phyloP scores from a whole-genome alignment of 2,329 filamentous ascomycete species.

The Colletotrichum cuscutae region DNA sequence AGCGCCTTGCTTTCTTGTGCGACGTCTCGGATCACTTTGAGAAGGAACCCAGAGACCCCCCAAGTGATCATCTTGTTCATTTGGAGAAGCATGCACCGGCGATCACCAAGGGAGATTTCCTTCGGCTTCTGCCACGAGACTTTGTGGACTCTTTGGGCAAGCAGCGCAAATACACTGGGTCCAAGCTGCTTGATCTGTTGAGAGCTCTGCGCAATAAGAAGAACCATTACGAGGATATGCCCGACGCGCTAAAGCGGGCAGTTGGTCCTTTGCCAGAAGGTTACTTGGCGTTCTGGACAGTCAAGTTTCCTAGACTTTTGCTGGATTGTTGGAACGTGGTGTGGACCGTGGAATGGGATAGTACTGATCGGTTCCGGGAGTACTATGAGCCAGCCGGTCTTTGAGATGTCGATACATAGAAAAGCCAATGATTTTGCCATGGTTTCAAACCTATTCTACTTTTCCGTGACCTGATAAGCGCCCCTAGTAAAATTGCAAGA shows the following conservation, averaged over 20 bases:
- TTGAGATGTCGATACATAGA: slow-evolving; percentile 8
- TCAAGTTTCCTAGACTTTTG: slow-evolving; percentile 80
- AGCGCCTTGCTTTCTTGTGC: slow-evolving; percentile 91
- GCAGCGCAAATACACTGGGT: slow-evolving; percentile 93
- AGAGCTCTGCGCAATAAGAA: slow-evolving; percentile 94
- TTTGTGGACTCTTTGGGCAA: slow-evolving; percentile 93
- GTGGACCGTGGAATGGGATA: slow-evolving; percentile 71
- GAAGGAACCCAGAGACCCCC: slow-evolving; percentile 86
- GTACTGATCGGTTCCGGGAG: slow-evolving; percentile 73
- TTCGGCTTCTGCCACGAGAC: slow-evolving; percentile 77
- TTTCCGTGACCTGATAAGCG: not conserved
- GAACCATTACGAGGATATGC: slow-evolving; percentile 98
- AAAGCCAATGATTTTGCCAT: not conserved
- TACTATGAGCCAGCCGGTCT: slow-evolving; percentile 70
- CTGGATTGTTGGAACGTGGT: slow-evolving; percentile 83
- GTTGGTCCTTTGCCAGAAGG: slow-evolving; percentile 83
- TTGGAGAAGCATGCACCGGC: slow-evolving; percentile 64
- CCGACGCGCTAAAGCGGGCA: slow-evolving; percentile 74
- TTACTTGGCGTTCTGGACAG: slow-evolving; percentile 86
- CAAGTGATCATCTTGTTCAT: slow-evolving; percentile 72
- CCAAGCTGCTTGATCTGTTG: slow-evolving; percentile 84
- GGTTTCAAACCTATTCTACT: not conserved
- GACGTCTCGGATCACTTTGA: slow-evolving; percentile 98
- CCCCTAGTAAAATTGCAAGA: not conserved
- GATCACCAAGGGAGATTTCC: slow-evolving; percentile 78